Percentiles rank a stretch among this genome's conserved stretches.
Conservation (phyloP, 106 monocot species). For the Apostasia shenzhenica region DNA sequence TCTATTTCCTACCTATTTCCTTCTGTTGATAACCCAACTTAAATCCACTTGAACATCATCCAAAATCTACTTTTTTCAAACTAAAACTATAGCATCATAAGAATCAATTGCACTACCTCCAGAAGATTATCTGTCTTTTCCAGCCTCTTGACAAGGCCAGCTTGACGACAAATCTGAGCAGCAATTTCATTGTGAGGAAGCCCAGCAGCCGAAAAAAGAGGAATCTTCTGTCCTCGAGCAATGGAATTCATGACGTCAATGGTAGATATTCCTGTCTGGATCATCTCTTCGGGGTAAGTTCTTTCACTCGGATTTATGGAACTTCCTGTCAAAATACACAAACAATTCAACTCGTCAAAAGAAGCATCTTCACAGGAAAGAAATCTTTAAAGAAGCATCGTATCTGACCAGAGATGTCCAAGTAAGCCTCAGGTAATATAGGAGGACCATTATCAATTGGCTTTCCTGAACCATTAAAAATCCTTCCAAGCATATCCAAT, state of each 20-base stretch:
- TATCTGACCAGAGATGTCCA: slow-evolving; percentile 86
- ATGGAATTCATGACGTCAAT: slow-evolving; percentile 99
- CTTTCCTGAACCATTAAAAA: slow-evolving; percentile 99
- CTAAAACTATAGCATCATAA: no score
- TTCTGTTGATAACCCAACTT: no score
- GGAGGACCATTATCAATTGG: slow-evolving; percentile 99
- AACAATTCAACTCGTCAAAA: not conserved
- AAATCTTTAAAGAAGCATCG: not conserved
- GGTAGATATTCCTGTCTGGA: slow-evolving; percentile 97
- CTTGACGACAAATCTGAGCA: slow-evolving; percentile 99
- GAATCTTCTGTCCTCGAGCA: slow-evolving; percentile 99
- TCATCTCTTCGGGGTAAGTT: slow-evolving; percentile 99
- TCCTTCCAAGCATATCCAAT: slow-evolving; percentile 97
- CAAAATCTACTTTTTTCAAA: no score
- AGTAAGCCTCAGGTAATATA: slow-evolving; percentile 91
- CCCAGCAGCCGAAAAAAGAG: slow-evolving; percentile 96
- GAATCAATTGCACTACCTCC: slow-evolving; percentile 39
- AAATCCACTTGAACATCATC: no score
- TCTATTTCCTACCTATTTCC: no score
- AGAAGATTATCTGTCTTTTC: slow-evolving; percentile 62
- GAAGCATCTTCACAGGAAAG: not conserved
- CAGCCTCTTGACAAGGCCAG: slow-evolving; percentile 93
- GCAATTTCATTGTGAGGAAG: slow-evolving; percentile 98
- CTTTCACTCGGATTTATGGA: slow-evolving; percentile 99
- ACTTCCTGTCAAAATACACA: slow-evolving; percentile 63